Evolutionary conservation across 2,329 filamentous ascomycete species (phyloP).

Genomic region (Celoporthe dispersa): DNA sequence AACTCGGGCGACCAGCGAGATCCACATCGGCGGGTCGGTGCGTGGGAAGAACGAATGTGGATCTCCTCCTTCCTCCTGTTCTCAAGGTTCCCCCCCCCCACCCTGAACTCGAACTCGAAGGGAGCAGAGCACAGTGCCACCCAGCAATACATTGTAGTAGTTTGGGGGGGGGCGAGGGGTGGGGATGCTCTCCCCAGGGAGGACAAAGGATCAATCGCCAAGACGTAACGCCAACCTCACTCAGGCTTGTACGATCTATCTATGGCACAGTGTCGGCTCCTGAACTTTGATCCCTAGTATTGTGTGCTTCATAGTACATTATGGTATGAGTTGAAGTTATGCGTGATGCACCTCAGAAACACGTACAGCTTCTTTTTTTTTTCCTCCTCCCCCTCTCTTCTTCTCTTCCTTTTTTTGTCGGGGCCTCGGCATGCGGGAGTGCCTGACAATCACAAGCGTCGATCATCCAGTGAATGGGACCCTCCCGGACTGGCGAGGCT

Average conservation of each 20-base stretch:
- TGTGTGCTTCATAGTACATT: not conserved
- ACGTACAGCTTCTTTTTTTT: not conserved
- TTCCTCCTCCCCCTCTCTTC: not conserved
- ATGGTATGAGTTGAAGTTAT: not conserved
- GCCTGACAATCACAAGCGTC: slow-evolving; percentile 11
- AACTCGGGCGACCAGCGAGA: not conserved
- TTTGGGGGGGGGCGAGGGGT: not conserved
- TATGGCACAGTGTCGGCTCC: not conserved
- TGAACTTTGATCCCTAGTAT: not conserved
- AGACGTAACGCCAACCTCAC: not conserved
- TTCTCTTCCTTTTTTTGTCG: not conserved
- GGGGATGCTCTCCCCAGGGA: not conserved
- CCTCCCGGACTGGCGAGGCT: too few species aligned
- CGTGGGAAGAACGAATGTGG: slow-evolving; percentile 8
- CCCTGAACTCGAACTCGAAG: not conserved
- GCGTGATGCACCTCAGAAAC: not conserved
- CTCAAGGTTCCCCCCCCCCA: not conserved
- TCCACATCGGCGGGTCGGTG: slow-evolving; percentile 18
- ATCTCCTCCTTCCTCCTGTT: not conserved
- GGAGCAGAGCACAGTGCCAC: not conserved
- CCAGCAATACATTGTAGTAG: not conserved
- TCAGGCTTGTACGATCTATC: not conserved
- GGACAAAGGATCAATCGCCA: slow-evolving; percentile 3
- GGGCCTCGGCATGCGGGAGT: slow-evolving; percentile 12
- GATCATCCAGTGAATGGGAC: not conserved